Conservation (phyloP, 768 basidiomycete species). For the Dendrothele bispora region DNA sequence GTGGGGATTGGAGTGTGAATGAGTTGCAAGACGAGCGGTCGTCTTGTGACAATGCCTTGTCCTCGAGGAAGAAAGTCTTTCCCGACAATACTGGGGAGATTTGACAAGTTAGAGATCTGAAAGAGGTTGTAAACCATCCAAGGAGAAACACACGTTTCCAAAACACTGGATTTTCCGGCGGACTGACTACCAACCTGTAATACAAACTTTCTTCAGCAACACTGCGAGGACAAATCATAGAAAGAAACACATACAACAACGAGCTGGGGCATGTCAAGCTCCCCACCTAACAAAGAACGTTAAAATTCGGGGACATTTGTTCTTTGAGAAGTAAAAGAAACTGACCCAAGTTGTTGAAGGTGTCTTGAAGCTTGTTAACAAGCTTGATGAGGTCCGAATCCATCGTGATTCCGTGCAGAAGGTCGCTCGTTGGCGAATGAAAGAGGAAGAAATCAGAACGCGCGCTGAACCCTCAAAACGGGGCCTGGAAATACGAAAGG, state of each 20-base stretch:
- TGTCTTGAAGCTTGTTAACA: slow-evolving; percentile 94
- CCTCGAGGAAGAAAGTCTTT: slow-evolving; percentile 88
- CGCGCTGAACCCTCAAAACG: too few species aligned
- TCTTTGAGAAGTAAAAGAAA: slow-evolving; percentile 18
- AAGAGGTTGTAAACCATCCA: slow-evolving; percentile 3
- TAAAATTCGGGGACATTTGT: slow-evolving; percentile 2
- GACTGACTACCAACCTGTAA: slow-evolving; percentile 93
- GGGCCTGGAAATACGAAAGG: too few species aligned
- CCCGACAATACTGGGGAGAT: slow-evolving; percentile 81
- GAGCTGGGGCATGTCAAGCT: slow-evolving; percentile 91
- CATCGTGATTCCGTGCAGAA: too few species aligned
- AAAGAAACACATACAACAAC: slow-evolving; percentile 64
- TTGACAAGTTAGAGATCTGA: slow-evolving; percentile 4
- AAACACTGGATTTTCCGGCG: slow-evolving; percentile 92
- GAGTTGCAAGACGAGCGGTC: slow-evolving; percentile 94
- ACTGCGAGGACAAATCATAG: slow-evolving; percentile 29
- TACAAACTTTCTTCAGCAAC: not conserved
- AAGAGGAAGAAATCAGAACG: too few species aligned
- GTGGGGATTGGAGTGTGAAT: slow-evolving; percentile 86
- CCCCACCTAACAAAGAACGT: slow-evolving; percentile 57
- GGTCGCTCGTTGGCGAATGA: too few species aligned
- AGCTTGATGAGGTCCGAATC: slow-evolving; percentile 92
- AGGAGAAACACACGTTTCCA: slow-evolving; percentile 77
- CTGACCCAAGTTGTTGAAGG: slow-evolving; percentile 84
- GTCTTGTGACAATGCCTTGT: slow-evolving; percentile 92